Evolutionary conservation across 169 alveolate species (phyloP).

Genomic region (Plasmodium cynomolgi): DNA sequence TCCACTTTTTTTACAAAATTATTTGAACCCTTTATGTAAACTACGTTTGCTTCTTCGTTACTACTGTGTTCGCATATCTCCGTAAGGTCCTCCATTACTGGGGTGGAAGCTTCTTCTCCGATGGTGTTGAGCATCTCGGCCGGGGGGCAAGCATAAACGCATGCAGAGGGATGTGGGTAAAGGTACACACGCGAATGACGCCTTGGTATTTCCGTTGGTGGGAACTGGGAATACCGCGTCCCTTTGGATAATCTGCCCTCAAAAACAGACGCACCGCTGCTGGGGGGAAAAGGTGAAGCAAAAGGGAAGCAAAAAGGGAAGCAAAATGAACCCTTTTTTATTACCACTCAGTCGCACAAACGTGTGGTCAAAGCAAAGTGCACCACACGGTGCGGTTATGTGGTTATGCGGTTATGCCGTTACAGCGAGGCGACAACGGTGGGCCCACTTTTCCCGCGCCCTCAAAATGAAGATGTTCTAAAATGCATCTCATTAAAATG

Average conservation of each 20-base stretch:
- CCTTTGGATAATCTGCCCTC: neutral
- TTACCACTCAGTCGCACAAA: neutral
- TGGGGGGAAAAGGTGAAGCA: neutral
- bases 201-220: neutral
- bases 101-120: neutral
- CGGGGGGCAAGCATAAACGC: neutral
- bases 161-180: neutral
- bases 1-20: slow-evolving; percentile 36
- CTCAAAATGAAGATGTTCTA: neutral
- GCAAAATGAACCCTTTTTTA: neutral
- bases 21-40: slow-evolving; percentile 33
- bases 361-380: neutral
- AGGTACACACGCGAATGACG: neutral
- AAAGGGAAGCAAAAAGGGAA: neutral
- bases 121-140: neutral
- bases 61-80: neutral
- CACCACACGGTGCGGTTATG: neutral
- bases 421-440: neutral
- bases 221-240: neutral
- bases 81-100: slow-evolving; percentile 27
- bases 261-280: neutral
- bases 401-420: neutral
- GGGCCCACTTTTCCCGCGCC: neutral
- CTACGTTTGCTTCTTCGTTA: neutral
- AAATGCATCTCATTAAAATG: neutral